Percentiles rank a stretch among this genome's conserved stretches.
phyloP scores from a whole-genome alignment of 257 asterid species.

The Parsonsia alboflavescens region DNA sequence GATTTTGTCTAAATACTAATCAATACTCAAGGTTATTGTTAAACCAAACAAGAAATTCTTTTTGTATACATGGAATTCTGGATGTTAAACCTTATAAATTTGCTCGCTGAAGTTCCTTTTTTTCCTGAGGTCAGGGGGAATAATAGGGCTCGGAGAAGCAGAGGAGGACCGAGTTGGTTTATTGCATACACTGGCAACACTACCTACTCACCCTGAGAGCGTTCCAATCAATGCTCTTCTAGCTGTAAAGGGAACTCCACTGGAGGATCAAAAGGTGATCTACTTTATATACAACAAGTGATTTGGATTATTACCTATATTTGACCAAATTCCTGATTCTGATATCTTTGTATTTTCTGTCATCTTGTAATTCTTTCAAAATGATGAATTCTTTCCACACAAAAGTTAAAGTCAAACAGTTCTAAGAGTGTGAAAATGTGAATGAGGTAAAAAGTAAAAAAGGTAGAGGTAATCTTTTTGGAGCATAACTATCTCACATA shows the following conservation, averaged over 20 bases:
- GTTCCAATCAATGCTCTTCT: conserved; percentile 80
- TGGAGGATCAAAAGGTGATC: conserved; percentile 82
- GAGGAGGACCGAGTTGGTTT: conserved; percentile 57
- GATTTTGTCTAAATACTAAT: not conserved
- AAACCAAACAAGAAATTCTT: not conserved
- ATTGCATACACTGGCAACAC: conserved; percentile 58
- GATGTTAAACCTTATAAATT: conserved; percentile 2
- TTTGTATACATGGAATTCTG: not conserved
- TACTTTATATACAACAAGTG: not conserved
- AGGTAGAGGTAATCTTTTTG: too few species aligned
- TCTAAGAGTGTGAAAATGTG: too few species aligned
- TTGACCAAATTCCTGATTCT: too few species aligned
- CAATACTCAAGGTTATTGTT: too few species aligned
- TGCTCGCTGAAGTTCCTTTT: conserved; percentile 1
- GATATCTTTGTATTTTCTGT: too few species aligned
- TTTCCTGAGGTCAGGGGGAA: conserved; percentile 46
- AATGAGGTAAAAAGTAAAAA: too few species aligned
- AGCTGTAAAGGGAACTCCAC: conserved; percentile 62
- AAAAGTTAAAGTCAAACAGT: too few species aligned
- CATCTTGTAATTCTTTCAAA: too few species aligned
- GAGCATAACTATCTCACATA: too few species aligned
- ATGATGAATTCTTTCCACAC: too few species aligned
- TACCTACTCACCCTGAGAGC: conserved; percentile 97
- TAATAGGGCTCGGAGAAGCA: conserved; percentile 91
- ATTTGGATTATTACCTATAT: too few species aligned